phyloP scores from a whole-genome alignment of 495 filamentous ascomycete genomes.

The Talaromyces wortmannii region DNA sequence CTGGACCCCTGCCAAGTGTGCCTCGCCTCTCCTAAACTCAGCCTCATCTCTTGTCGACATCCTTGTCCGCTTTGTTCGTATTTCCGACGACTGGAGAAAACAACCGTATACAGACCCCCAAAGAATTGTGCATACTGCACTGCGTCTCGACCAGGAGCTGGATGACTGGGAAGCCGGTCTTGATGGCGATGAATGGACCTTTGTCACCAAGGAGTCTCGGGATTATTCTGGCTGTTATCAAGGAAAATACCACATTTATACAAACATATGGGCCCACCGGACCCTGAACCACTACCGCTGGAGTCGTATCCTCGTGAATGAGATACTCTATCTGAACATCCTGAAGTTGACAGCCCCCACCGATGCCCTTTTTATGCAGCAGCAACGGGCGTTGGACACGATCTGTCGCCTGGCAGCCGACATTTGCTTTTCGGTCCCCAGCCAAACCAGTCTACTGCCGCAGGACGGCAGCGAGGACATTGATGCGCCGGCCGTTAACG shows the following conservation, averaged over 20 bases:
- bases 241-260: conserved; percentile 54
- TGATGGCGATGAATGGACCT: conserved; percentile 7
- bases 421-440: conserved; percentile 15
- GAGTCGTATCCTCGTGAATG: conserved; percentile 50
- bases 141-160: conserved; percentile 39
- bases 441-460: conserved; percentile 6
- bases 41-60: conserved; percentile 12
- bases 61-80: conserved; percentile 12
- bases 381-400: conserved; percentile 10
- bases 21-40: conserved; percentile 3
- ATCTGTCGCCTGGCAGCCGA: conserved; percentile 10
- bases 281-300: conserved; percentile 61
- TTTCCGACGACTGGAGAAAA: conserved; percentile 1
- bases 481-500: conserved; percentile 15
- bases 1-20: conserved; percentile 7
- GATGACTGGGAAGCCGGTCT: conserved; percentile 13
- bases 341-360: conserved; percentile 2
- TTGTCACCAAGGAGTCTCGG: conserved; percentile 6
- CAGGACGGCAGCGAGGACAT: background rate
- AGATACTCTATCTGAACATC: conserved; percentile 16
- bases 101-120: conserved; percentile 12
- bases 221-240: conserved; percentile 9
- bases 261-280: conserved; percentile 47
- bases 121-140: conserved; percentile 35
- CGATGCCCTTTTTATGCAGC: conserved; percentile 4